Percentiles rank a stretch among this genome's conserved stretches.
These are phyloP conservation scores for Funneliformis caledonium DNA, from an alignment of 371 early-diverging fungal genomes.

Conservation along the genomic window DNA sequence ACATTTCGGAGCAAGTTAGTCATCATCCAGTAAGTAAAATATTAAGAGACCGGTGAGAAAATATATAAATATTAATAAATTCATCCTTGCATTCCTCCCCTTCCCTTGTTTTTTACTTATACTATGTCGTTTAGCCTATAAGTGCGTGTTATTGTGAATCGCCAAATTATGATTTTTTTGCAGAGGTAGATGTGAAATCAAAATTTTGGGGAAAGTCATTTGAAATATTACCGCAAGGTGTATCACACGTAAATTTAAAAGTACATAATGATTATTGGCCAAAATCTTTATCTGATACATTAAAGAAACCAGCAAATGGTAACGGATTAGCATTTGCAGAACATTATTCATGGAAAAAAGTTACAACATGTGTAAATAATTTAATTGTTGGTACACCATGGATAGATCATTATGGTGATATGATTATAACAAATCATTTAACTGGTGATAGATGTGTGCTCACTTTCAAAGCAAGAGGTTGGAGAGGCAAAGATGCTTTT, in stretches of 20 bases:
- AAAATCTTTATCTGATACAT: slow-evolving; percentile 31
- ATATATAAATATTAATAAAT: not conserved
- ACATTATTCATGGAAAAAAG: slow-evolving; percentile 83
- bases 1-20: slow-evolving; percentile 82
- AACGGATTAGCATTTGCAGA: slow-evolving; percentile 56
- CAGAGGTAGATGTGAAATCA: slow-evolving; percentile 78
- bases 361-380: slow-evolving; percentile 81
- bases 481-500: slow-evolving; percentile 63
- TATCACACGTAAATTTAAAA: slow-evolving; percentile 75
- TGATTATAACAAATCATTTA: slow-evolving; percentile 73
- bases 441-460: slow-evolving; percentile 72
- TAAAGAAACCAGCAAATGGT: slow-evolving; percentile 13
- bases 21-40: slow-evolving; percentile 75
- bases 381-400: slow-evolving; percentile 81
- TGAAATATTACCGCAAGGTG: slow-evolving; percentile 77
- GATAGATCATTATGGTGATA: slow-evolving; percentile 84
- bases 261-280: slow-evolving; percentile 53
- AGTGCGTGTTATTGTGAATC: slow-evolving; percentile 85
- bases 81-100: not conserved
- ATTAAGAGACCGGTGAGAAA: not conserved
- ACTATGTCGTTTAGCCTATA: slow-evolving; percentile 59
- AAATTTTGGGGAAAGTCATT: slow-evolving; percentile 85
- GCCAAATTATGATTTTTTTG: slow-evolving; percentile 74
- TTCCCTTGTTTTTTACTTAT: not conserved
- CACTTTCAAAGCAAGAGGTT: slow-evolving; percentile 74